Evolutionary conservation across 345 rosid genomes (phyloP).

Genomic region (Lumnitzera littorea): DNA sequence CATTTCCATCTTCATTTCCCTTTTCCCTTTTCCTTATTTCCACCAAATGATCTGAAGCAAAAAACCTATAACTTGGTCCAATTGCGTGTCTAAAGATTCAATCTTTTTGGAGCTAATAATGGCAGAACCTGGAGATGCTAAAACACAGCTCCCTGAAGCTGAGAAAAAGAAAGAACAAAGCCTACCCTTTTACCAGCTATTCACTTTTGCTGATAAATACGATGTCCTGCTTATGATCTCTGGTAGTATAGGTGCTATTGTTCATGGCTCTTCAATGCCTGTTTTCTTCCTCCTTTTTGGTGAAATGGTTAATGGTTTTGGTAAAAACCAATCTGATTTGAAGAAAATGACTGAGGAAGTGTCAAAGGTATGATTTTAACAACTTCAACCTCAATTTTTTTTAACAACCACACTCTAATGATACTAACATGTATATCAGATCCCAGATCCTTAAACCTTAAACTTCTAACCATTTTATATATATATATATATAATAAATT

Average conservation of each 20-base stretch:
- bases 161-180: conserved; percentile 97
- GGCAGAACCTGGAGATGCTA: conserved; percentile 66
- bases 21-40: no score
- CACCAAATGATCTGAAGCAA: no score
- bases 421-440: conserved; percentile 15
- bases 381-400: background rate
- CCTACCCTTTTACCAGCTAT: conserved; percentile 85
- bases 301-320: conserved; percentile 98
- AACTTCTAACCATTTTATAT: no score
- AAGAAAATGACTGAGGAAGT: conserved; percentile 91
- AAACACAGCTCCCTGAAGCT: conserved; percentile 50
- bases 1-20: background rate
- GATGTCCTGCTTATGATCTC: conserved; percentile 71
- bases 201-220: conserved; percentile 88
- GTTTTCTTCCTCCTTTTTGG: conserved; percentile 93
- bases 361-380: conserved; percentile 39
- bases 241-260: conserved; percentile 81
- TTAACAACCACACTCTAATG: background rate
- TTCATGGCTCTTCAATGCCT: conserved; percentile 98
- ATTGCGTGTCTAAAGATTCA: no score
- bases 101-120: conserved; percentile 9
- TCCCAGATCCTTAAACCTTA: conserved; percentile 33
- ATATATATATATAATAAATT: background rate
- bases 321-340: conserved; percentile 89
- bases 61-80: no score